Base-by-base conservation (phyloP, 108 stramenopile species). In the Pseudonitzschia multiseries region DNA sequence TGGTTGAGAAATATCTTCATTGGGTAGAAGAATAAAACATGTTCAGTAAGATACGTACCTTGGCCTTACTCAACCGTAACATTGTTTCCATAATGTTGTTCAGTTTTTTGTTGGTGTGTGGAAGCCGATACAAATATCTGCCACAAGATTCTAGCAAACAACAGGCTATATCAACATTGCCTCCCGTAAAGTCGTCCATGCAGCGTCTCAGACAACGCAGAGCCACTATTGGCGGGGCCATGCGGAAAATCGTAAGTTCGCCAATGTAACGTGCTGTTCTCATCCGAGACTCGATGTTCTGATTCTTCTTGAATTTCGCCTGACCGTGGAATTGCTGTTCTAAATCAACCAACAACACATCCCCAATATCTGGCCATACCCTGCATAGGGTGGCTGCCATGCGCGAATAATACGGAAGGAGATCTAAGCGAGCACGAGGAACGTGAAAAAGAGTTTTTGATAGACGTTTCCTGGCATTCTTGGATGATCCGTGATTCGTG, bases 201-300 rank as follows among this genome's bases (percentile, higher is more conserved):
- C 96, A 96, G 17, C 90, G 77, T 69, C 85, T 72, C 9, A 97
- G 75, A 43, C 92, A 89, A 60, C 91, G 87, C 24, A 98, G 83
- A 22, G 87, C 86, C 18, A 97, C 91, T 41, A 96, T 94, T 4
- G 96, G 96, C 9, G 97, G 96, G 26, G 97, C 95, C 32, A 96
- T 88, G 33, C 89, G 82, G 71, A 98, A 98, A 70, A 97, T 98
- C 24, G 95, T 95, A 10, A 98, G 79, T 76, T 98, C 98, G 13
- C 94, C 90, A 44, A 97, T 84, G 77, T 88, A 97, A 31, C 95
- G 79, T 18, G 87, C 93, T 57, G 92, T 97, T 31, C 83, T 74
- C 65, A 94, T 65, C 14, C 94, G 87, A 61, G 83, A 85, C 69
- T 97, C 96, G 27, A 95, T 60, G 63, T 87, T 86, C 74, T 86